Evolutionary conservation across 257 asterid genomes (phyloP), one percentile per base, ranked within the genome.

Genomic region (Primulina eburnea): DNA sequence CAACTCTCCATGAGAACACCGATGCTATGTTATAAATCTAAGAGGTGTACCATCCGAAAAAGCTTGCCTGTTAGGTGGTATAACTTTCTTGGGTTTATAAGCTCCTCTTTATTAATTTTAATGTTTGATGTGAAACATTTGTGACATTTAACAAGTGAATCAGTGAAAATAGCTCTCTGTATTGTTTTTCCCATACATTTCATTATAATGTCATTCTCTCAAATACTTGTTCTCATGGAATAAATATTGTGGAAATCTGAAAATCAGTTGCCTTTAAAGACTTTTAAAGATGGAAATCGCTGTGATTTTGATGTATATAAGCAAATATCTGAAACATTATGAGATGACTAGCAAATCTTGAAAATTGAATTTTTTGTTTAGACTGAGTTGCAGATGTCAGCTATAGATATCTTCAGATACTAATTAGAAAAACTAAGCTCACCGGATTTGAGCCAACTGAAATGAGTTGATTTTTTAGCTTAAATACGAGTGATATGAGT

Each of bases 361-460:
- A 63, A 1, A 14, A 30, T 68, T 61, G 65, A 34, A 59, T 10
- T 29, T 21, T 67, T 17, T 50, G 33, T 65, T 57, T 43, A 43
- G 32, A 30, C 18, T 71, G 70, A 68, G 79, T 67, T 73, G 59
- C 67, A 20, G 55, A 35, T 58, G 40, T 64, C 34, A 69, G 72
- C 77, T 38, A 60, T 60, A 30, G 10, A 50, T 35, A 21, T 37
- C 60, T 70, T 63, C 17, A 14, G 35, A 35, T 32, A 47, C 72
- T 59, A 21, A 50, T 62, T 33, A 67, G 30, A 58, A 62, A 47
- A 53, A 10, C 30, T 64, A 12, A 5, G 35, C 56, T 62, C 37
- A 68, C 18, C 30, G 38, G 60, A 40, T 63, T 52, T 66, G 57
- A 20, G 63, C 59, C 47, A 9, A 68, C 47, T 53, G 18, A 17